Evolutionary conservation across 345 rosid species (phyloP).

Genomic region (Linum tenue): DNA sequence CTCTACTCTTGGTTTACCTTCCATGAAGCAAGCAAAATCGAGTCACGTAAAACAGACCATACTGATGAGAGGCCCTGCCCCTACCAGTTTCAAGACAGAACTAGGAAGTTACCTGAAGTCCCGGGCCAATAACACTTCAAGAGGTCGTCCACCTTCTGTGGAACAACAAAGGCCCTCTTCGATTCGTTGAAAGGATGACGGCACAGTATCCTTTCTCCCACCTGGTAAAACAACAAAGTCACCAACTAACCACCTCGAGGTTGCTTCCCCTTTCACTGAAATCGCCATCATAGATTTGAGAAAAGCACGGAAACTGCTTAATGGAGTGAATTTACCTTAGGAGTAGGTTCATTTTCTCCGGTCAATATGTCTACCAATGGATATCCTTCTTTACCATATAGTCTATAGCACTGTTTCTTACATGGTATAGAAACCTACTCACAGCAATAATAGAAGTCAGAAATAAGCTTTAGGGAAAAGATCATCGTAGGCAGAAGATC

Average conservation of each 20-base stretch:
- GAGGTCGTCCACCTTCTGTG: conserved; percentile 82
- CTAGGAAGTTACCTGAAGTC: conserved; percentile 40
- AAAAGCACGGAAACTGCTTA: neutral
- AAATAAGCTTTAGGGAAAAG: neutral
- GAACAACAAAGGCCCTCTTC: conserved; percentile 91
- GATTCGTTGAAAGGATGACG: conserved; percentile 97
- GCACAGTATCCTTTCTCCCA: conserved; percentile 79
- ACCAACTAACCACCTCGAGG: no score
- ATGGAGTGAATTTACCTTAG: conserved; percentile 40
- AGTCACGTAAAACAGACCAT: neutral
- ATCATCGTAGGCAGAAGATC: neutral
- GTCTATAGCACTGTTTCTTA: conserved; percentile 62
- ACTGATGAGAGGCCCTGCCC: no score
- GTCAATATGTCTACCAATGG: conserved; percentile 95
- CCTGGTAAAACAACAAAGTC: conserved; percentile 28
- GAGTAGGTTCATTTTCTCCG: conserved; percentile 79
- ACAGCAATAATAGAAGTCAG: conserved; percentile 6
- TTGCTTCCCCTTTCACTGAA: neutral
- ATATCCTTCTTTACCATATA: conserved; percentile 85
- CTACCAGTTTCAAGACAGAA: neutral
- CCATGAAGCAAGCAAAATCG: conserved; percentile 8
- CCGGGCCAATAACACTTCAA: conserved; percentile 92
- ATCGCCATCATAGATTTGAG: conserved; percentile 1
- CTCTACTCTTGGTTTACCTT: conserved; percentile 53
- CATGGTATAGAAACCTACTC: conserved; percentile 88